Evolutionary conservation across 1,139 yeast genomes (phyloP), one percentile per base, ranked within the genome.

Genomic region (Debaryomyces psychrophilus): DNA sequence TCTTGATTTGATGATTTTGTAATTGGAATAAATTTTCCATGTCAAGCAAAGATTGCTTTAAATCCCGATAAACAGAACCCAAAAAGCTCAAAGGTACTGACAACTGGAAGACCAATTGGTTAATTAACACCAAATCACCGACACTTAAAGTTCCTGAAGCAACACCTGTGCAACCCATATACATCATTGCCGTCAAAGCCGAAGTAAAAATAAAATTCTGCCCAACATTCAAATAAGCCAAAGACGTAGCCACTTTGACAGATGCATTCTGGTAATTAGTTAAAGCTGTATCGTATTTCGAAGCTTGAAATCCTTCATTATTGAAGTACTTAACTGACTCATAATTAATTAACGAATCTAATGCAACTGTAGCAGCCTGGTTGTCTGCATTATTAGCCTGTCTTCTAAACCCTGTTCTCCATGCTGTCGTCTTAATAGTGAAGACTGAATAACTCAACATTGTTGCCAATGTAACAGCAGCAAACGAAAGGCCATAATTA

Each of bases 131-230:
- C 60, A 93, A 74, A 63, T 93, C 99, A 53, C 99, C 99, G 14
- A 95, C 98, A 1, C 95, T 86, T 49, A 93, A 73, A 1, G 82
- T 68, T 0, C 97, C 97, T 3, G 79, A 68, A 9, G 90, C 83
- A 11, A 93, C 95, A 26, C 98, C 98, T 49, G 83, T 83, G 59
- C 97, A 90, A n/a, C 97, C 98, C 96, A 93, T 85, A 64, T 88
- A 93, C 99, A 93, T 95, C 95, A 95, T 93, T 1, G 86, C 90
- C 1, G 99, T 93, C 55, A 95, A 73, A 1, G 99, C 98, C 33
- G 88, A 68, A 0, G 98, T 88, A 67, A 95, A 93, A 26, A 93
- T 93, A 45, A 90, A 62, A 63, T 89, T 92, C 67, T 93, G 99
- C 4, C 99, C 99, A 0, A 96, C 79, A 58, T 93, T 93, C 53